Percentiles rank a stretch among this genome's conserved stretches.
Evolutionary conservation across 2,329 filamentous ascomycete species (phyloP).

Genomic region (Aspergillus felis): DNA sequence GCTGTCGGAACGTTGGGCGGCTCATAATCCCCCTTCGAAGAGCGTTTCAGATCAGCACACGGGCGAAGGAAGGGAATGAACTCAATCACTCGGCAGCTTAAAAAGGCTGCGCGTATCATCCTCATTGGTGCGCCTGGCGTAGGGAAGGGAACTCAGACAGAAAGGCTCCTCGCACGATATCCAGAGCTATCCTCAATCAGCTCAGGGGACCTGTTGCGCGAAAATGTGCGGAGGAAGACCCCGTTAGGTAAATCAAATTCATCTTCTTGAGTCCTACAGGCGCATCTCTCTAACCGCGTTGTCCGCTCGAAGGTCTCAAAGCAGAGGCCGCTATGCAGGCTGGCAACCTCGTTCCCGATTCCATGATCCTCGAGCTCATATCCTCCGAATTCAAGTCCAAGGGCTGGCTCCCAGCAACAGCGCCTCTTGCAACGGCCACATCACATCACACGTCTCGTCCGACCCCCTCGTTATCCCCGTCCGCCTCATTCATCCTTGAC

Average conservation of each 20-base stretch:
- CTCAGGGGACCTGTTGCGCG: slow-evolving; percentile 85
- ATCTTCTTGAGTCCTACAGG: neutral
- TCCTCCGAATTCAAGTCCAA: slow-evolving; percentile 80
- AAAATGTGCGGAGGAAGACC: slow-evolving; percentile 87
- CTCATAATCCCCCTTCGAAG: neutral
- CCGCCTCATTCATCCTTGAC: slow-evolving; percentile 89
- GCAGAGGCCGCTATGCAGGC: slow-evolving; percentile 84
- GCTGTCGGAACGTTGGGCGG: neutral
- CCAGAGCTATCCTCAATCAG: slow-evolving; percentile 87
- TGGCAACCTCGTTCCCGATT: slow-evolving; percentile 86
- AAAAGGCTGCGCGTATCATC: slow-evolving; percentile 84
- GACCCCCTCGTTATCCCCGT: slow-evolving; percentile 59
- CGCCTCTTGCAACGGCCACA: neutral
- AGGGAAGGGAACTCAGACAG: slow-evolving; percentile 93
- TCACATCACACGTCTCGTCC: slow-evolving; percentile 40
- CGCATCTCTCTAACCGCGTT: slow-evolving; percentile 4
- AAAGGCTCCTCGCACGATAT: slow-evolving; percentile 80
- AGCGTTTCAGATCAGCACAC: neutral
- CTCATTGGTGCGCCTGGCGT: slow-evolving; percentile 94
- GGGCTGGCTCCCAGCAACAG: slow-evolving; percentile 66
- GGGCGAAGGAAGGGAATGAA: slow-evolving; percentile 23
- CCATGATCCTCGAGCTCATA: slow-evolving; percentile 87
- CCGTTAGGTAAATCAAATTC: slow-evolving; percentile 64
- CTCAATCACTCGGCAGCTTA: slow-evolving; percentile 52
- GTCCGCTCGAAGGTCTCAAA: slow-evolving; percentile 65